phyloP scores from a whole-genome alignment of 2,329 filamentous ascomycete genomes.

The Aspergillus fischeri region DNA sequence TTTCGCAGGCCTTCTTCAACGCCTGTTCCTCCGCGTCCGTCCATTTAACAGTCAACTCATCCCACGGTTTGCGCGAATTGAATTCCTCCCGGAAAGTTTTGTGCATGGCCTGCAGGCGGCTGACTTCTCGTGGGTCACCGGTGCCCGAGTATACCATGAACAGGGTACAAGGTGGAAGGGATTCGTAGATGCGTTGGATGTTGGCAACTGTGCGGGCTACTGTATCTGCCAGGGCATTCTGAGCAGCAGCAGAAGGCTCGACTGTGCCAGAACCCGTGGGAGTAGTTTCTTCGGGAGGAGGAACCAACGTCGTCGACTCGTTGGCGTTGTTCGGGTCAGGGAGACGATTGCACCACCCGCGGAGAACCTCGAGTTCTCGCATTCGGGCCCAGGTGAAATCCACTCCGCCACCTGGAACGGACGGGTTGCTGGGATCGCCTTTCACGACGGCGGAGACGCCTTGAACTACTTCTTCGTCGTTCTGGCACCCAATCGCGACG shows the following conservation, averaged over 20 bases:
- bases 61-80: conserved; percentile 56
- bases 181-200: conserved; percentile 52
- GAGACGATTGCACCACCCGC: conserved; percentile 56
- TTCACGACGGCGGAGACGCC: conserved; percentile 52
- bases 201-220: conserved; percentile 49
- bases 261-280: conserved; percentile 11
- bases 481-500: conserved; percentile 53
- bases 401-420: conserved; percentile 49
- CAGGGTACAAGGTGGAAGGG: conserved; percentile 56
- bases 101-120: conserved; percentile 54
- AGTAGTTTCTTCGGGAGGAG: conserved; percentile 23
- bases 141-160: conserved; percentile 63
- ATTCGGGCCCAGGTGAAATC: conserved; percentile 63
- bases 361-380: conserved; percentile 56
- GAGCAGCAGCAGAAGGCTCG: conserved; percentile 7
- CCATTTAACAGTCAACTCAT: conserved; percentile 60
- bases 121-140: conserved; percentile 56
- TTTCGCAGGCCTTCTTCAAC: conserved; percentile 52
- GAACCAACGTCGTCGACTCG: conserved; percentile 28
- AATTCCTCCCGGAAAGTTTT: conserved; percentile 55
- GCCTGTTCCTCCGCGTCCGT: conserved; percentile 61
- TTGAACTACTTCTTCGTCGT: conserved; percentile 55
- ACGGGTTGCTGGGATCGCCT: conserved; percentile 42
- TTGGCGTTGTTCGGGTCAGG: conserved; percentile 44
- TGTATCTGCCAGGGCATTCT: conserved; percentile 39